These are phyloP conservation scores for Lenzites betulinus DNA, from an alignment of 768 basidiomycete species.

Conservation along the genomic window DNA sequence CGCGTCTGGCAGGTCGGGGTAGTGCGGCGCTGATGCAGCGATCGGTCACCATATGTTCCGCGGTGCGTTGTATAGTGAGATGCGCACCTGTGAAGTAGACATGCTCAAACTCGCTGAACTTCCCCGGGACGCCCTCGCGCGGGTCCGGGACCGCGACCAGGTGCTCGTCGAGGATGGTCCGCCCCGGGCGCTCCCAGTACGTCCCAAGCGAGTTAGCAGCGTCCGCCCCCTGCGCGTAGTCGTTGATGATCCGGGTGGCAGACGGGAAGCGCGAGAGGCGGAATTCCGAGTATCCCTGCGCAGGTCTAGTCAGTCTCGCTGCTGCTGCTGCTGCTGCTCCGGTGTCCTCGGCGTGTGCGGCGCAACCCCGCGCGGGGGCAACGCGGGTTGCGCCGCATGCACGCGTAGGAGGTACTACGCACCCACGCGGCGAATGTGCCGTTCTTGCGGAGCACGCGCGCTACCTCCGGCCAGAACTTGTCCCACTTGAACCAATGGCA, in stretches of 20 bases:
- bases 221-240: conserved; percentile 63
- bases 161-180: conserved; percentile 71
- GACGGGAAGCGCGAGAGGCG: neutral
- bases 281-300: conserved; percentile 25
- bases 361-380: neutral
- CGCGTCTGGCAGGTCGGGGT: conserved; percentile 39
- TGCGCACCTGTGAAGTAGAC: conserved; percentile 59
- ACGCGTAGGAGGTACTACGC: conserved; percentile 28
- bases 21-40: conserved; percentile 44
- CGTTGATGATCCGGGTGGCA: conserved; percentile 45
- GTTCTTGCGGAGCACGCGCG: conserved; percentile 56
- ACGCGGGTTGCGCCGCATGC: neutral
- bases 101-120: conserved; percentile 48
- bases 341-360: neutral
- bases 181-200: conserved; percentile 81
- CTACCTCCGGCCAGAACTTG: conserved; percentile 69
- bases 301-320: conserved; percentile 61
- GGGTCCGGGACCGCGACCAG: conserved; percentile 70
- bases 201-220: conserved; percentile 59
- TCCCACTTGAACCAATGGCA: conserved; percentile 83
- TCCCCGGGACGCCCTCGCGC: conserved; percentile 30
- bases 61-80: conserved; percentile 1
- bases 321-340: too few species aligned
- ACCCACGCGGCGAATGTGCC: conserved; percentile 81
- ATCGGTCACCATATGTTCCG: neutral